Percentiles rank a stretch among this genome's conserved stretches.
Evolutionary conservation across 139 green algal genomes (phyloP).

Genomic region (Coccomyxa sp.): DNA sequence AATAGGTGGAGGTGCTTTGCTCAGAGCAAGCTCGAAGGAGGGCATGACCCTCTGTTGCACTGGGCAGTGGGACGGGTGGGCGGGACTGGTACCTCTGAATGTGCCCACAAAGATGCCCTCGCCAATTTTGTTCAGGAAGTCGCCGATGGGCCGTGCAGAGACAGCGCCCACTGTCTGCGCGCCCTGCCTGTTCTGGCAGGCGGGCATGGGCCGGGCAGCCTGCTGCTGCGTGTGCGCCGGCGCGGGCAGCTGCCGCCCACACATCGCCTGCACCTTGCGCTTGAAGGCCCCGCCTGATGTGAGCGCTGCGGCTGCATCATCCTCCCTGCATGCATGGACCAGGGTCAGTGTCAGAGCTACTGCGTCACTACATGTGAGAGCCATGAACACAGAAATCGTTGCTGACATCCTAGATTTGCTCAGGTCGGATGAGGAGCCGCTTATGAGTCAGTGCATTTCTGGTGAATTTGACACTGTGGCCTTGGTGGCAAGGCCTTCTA

Average conservation of each 20-base stretch:
- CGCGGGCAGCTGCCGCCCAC: neutral
- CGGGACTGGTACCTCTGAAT: neutral
- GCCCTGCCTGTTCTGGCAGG: neutral
- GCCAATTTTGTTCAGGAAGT: neutral
- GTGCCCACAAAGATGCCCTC: slow-evolving; percentile 5
- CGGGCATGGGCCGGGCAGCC: neutral
- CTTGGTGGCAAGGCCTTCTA: too few species aligned
- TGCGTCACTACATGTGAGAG: too few species aligned
- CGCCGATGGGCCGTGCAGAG: neutral
- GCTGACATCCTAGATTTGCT: too few species aligned
- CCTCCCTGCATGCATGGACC: slow-evolving; percentile 47
- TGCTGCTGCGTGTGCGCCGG: neutral
- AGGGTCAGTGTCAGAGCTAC: too few species aligned
- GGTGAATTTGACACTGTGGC: too few species aligned
- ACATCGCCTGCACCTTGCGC: slow-evolving; percentile 3
- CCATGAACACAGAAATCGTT: too few species aligned
- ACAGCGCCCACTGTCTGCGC: neutral
- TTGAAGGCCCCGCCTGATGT: neutral
- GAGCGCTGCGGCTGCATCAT: slow-evolving; percentile 5
- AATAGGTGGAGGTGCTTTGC: too few species aligned
- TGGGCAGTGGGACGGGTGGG: neutral
- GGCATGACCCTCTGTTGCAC: neutral
- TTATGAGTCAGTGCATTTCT: too few species aligned
- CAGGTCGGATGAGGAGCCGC: too few species aligned
- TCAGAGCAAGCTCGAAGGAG: too few species aligned